A percentile compares a stretch with the other conserved stretches of the same genome.
phyloP scores from a whole-genome alignment of 805 yeast species.

The Ogataea corticis region DNA sequence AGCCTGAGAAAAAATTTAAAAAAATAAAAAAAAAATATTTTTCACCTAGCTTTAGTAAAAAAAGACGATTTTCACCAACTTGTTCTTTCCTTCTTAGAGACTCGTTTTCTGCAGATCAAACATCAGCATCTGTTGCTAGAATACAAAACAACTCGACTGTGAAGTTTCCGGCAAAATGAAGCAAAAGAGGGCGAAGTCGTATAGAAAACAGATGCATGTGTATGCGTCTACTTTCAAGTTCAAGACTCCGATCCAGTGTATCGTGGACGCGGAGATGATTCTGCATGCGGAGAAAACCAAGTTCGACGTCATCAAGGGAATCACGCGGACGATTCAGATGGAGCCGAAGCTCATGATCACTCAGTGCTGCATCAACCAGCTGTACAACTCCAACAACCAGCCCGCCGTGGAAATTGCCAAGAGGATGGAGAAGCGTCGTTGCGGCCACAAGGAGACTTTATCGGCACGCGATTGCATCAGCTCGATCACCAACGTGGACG shows the following conservation, averaged over 20 bases:
- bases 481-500: slow-evolving; percentile 67
- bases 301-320: slow-evolving; percentile 78
- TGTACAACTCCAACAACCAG: slow-evolving; percentile 72
- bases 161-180: too few species aligned
- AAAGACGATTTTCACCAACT: too few species aligned
- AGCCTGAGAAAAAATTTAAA: background rate
- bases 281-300: slow-evolving; percentile 63
- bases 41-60: background rate
- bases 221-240: slow-evolving; percentile 85
- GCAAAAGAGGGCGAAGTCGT: slow-evolving; percentile 93
- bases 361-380: slow-evolving; percentile 89
- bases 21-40: background rate
- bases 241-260: slow-evolving; percentile 89
- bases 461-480: slow-evolving; percentile 73
- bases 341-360: slow-evolving; percentile 90
- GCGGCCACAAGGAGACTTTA: slow-evolving; percentile 64
- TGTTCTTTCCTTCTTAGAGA: too few species aligned
- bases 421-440: slow-evolving; percentile 85
- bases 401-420: slow-evolving; percentile 81
- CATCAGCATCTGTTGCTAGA: too few species aligned
- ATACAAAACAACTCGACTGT: too few species aligned
- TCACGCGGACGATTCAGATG: slow-evolving; percentile 78
- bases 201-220: slow-evolving; percentile 88
- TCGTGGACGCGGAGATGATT: slow-evolving; percentile 81
- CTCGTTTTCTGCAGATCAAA: background rate